Evolutionary conservation across 2,329 filamentous ascomycete species (phyloP).

Genomic region (Colletotrichum trifolii): DNA sequence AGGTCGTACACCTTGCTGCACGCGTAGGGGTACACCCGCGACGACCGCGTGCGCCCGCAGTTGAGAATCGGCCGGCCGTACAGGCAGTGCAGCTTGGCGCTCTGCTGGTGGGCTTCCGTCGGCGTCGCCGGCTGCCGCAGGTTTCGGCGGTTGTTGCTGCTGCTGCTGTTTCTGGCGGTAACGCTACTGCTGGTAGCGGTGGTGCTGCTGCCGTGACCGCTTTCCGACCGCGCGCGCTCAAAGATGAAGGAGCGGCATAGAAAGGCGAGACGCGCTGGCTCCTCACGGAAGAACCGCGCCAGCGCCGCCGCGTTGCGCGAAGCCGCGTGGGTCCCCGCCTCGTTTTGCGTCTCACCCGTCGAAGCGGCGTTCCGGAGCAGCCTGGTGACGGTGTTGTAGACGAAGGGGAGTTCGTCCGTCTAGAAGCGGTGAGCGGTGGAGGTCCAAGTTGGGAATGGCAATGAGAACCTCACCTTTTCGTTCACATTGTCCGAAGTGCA

Average conservation of each 20-base stretch:
- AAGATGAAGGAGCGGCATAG: constrained; percentile 74
- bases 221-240: constrained; percentile 57
- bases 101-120: constrained; percentile 66
- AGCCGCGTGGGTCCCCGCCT: constrained; percentile 49
- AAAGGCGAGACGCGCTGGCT: constrained; percentile 67
- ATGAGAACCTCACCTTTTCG: constrained; percentile 51
- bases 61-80: constrained; percentile 70
- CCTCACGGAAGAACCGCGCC: constrained; percentile 54
- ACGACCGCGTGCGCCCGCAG: constrained; percentile 48
- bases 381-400: constrained; percentile 56
- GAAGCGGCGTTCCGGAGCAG: constrained; percentile 58
- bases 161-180: too few species aligned
- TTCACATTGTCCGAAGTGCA: constrained; percentile 47
- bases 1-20: constrained; percentile 79
- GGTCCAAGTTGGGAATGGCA: background rate
- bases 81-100: constrained; percentile 77
- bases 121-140: constrained; percentile 29
- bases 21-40: constrained; percentile 68
- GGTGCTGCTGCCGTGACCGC: too few species aligned
- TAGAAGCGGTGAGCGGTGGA: constrained; percentile 37
- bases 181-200: too few species aligned
- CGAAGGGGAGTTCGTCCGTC: constrained; percentile 59
- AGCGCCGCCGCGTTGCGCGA: constrained; percentile 63
- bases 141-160: constrained; percentile 41
- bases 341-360: constrained; percentile 44